phyloP scores from a whole-genome alignment of 2,329 filamentous ascomycete species.

The Sarocladium brachiariae region DNA sequence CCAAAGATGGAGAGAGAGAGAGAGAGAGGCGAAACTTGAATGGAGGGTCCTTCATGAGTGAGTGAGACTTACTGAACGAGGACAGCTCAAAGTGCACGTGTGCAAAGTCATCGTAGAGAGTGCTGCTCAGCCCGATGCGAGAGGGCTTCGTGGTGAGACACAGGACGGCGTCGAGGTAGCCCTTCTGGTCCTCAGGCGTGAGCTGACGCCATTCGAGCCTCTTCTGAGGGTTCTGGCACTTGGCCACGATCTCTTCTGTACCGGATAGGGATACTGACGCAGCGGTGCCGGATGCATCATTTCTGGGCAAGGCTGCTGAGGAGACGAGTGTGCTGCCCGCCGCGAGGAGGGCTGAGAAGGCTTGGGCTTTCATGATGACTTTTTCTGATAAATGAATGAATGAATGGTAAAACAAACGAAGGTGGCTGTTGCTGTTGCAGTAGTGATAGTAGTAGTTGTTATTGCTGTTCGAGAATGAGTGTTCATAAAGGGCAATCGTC shows the following conservation, averaged over 20 bases:
- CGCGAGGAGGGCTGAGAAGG: neutral
- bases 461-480: too few relatives aligned
- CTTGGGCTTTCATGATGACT: constrained; percentile 3
- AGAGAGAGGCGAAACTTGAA: too few relatives aligned
- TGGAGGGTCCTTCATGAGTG: too few relatives aligned
- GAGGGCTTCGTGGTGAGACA: constrained; percentile 23
- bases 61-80: constrained; percentile 21
- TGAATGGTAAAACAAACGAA: too few relatives aligned
- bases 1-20: neutral
- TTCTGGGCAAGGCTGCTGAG: neutral
- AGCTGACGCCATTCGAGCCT: constrained; percentile 11
- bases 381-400: too few relatives aligned
- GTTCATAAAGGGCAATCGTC: too few relatives aligned
- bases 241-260: too few relatives aligned
- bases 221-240: constrained; percentile 2
- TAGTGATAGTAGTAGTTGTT: too few relatives aligned
- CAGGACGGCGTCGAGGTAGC: constrained; percentile 22
- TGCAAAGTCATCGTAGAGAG: constrained; percentile 26
- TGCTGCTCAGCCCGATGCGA: constrained; percentile 16
- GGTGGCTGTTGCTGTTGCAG: too few relatives aligned
- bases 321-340: constrained; percentile 5
- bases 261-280: too few relatives aligned
- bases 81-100: constrained; percentile 4
- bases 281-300: neutral
- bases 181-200: constrained; percentile 6